Conservation (phyloP, 495 filamentous ascomycete genomes). For the Aspergillus ostianus region DNA sequence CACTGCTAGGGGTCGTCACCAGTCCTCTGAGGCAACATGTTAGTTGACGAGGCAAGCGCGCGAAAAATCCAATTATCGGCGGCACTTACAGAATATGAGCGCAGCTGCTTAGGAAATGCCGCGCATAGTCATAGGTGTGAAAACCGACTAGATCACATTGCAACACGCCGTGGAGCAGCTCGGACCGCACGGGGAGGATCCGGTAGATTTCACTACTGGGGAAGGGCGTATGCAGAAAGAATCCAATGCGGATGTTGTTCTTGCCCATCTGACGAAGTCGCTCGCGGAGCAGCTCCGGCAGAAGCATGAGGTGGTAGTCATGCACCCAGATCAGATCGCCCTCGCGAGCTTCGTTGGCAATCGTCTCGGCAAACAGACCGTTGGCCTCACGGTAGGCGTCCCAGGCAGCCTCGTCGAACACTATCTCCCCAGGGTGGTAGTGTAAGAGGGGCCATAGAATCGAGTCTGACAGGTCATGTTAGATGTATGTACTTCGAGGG, state of each 20-base stretch:
- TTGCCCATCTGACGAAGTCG: slow-evolving; percentile 64
- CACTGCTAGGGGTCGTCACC: slow-evolving; percentile 81
- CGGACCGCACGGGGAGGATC: slow-evolving; percentile 87
- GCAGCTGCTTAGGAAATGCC: slow-evolving; percentile 92
- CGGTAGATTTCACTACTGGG: slow-evolving; percentile 97
- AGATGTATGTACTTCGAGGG: not conserved
- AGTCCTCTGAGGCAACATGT: slow-evolving; percentile 52
- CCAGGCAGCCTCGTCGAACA: slow-evolving; percentile 93
- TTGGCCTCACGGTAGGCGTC: slow-evolving; percentile 92
- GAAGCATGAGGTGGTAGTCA: slow-evolving; percentile 96
- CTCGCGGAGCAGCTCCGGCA: slow-evolving; percentile 89
- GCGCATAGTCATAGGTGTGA: slow-evolving; percentile 94
- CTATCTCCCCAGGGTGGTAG: slow-evolving; percentile 97
- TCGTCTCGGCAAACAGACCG: slow-evolving; percentile 76
- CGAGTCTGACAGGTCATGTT: slow-evolving; percentile 60
- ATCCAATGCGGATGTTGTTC: slow-evolving; percentile 91
- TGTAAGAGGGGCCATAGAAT: slow-evolving; percentile 98
- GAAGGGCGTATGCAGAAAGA: slow-evolving; percentile 97
- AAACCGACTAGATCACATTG: slow-evolving; percentile 94
- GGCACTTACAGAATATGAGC: slow-evolving; percentile 75
- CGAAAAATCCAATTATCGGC: not conserved
- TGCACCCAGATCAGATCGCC: slow-evolving; percentile 96
- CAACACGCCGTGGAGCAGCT: slow-evolving; percentile 79
- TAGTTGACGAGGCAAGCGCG: slow-evolving; percentile 2
- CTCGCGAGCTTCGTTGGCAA: slow-evolving; percentile 79